Percentiles rank a stretch among this genome's conserved stretches.
phyloP scores from a whole-genome alignment of 352 stramenopile species.

The Elongisporangium prolatum region DNA sequence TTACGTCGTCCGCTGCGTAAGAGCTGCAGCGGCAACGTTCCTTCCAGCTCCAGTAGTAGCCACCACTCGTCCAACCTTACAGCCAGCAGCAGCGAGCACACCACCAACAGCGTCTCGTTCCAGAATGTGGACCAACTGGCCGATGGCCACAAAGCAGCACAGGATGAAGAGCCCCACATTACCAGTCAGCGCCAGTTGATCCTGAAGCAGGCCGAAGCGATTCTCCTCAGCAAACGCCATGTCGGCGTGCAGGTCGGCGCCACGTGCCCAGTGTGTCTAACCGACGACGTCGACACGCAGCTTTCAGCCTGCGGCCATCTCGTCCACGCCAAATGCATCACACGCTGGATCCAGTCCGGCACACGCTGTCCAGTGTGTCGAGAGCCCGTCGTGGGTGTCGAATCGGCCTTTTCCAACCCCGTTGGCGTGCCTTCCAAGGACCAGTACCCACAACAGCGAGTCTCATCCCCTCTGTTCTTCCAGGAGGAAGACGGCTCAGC shows the following conservation, averaged over 20 bases:
- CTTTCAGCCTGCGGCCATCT: slow-evolving; percentile 57
- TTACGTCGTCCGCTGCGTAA: slow-evolving; percentile 24
- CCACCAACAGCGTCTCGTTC: neutral
- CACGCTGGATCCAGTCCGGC: slow-evolving; percentile 64
- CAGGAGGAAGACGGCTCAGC: neutral
- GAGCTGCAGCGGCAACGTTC: slow-evolving; percentile 19
- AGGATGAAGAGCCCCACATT: slow-evolving; percentile 22
- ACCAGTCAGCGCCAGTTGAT: slow-evolving; percentile 29
- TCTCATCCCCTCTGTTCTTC: neutral
- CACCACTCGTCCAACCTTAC: neutral
- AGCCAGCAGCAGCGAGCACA: neutral
- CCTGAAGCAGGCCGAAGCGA: slow-evolving; percentile 56
- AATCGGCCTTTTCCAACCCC: slow-evolving; percentile 47
- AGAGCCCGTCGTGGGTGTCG: slow-evolving; percentile 47
- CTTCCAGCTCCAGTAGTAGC: neutral
- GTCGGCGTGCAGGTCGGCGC: slow-evolving; percentile 61
- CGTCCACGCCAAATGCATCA: slow-evolving; percentile 77
- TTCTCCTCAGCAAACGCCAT: slow-evolving; percentile 50
- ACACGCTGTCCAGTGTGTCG: slow-evolving; percentile 64
- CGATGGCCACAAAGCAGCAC: slow-evolving; percentile 15
- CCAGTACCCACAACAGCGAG: neutral
- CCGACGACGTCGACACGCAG: slow-evolving; percentile 68
- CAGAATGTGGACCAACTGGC: slow-evolving; percentile 9
- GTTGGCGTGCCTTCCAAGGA: slow-evolving; percentile 4
- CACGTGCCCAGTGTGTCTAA: slow-evolving; percentile 68